Evolutionary conservation across 306 rosid species (phyloP).

Genomic region (Arachis stenosperma): DNA sequence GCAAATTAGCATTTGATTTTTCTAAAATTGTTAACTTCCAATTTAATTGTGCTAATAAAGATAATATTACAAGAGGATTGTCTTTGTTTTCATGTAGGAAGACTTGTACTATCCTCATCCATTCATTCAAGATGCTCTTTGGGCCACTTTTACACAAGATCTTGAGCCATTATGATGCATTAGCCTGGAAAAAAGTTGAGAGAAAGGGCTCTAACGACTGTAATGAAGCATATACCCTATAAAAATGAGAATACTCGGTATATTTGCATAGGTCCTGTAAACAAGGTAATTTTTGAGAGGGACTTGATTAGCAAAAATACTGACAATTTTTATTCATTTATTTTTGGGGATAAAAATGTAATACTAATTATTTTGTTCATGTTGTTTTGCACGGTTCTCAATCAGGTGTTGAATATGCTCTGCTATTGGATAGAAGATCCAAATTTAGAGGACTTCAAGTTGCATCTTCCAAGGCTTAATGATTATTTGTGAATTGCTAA

Average conservation of each 20-base stretch:
- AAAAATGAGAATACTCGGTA: constrained; percentile 96
- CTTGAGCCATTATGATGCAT: constrained; percentile 69
- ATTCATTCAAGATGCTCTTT: constrained; percentile 77
- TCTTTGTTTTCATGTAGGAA: constrained; percentile 60
- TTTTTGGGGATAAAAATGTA: neutral
- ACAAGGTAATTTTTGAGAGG: constrained; percentile 65
- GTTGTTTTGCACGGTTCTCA: constrained; percentile 32
- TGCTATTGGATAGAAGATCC: constrained; percentile 94
- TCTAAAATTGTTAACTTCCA: constrained; percentile 25
- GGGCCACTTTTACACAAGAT: constrained; percentile 73
- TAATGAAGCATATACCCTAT: constrained; percentile 81
- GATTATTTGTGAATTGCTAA: constrained; percentile 92
- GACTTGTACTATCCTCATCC: constrained; percentile 94
- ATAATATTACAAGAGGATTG: constrained; percentile 26
- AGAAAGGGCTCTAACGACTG: constrained; percentile 65
- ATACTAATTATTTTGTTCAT: constrained; percentile 28
- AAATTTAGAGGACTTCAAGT: constrained; percentile 83
- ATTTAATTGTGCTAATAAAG: constrained; percentile 33
- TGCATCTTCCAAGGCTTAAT: constrained; percentile 82
- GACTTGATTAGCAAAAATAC: constrained; percentile 28
- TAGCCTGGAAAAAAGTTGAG: constrained; percentile 92
- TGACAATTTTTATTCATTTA: neutral
- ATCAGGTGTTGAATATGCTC: constrained; percentile 84
- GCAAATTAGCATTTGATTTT: constrained; percentile 28
- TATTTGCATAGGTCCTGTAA: constrained; percentile 93